A percentile compares a stretch with the other conserved stretches of the same genome.
Evolutionary conservation across 257 asterid genomes (phyloP).

Genomic region (Dorcoceras hygrometricum): DNA sequence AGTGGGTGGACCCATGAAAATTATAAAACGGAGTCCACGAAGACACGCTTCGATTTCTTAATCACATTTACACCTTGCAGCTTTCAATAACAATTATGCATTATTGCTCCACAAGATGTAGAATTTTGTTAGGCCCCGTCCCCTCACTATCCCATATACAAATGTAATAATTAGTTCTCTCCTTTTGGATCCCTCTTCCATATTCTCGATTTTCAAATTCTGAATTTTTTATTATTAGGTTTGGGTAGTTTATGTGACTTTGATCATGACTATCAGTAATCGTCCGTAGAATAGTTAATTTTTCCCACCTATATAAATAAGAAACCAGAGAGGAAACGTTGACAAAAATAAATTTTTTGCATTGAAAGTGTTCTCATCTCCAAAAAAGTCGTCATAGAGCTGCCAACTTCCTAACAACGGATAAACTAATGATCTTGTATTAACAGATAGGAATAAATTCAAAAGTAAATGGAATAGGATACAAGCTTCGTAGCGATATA

Average conservation of each 20-base stretch:
- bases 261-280: background rate
- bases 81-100: conserved; percentile 45
- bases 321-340: no score
- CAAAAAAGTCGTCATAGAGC: background rate
- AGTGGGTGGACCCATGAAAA: conserved; percentile 71
- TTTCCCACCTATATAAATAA: no score
- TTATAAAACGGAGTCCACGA: conserved; percentile 71
- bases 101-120: conserved; percentile 45
- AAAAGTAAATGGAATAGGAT: no score
- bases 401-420: background rate
- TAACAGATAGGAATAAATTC: background rate
- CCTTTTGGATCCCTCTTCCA: no score
- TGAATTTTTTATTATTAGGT: no score
- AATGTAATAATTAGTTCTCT: background rate
- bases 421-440: background rate
- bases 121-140: conserved; percentile 24
- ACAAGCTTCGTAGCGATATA: no score
- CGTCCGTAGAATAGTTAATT: background rate
- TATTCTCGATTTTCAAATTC: no score
- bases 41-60: conserved; percentile 52
- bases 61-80: conserved; percentile 53
- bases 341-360: no score
- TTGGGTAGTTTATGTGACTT: background rate
- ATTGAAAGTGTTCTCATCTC: background rate
- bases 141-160: background rate